phyloP scores from a whole-genome alignment of 1,284 basidiomycete species.

The Cryptococcus sp. region DNA sequence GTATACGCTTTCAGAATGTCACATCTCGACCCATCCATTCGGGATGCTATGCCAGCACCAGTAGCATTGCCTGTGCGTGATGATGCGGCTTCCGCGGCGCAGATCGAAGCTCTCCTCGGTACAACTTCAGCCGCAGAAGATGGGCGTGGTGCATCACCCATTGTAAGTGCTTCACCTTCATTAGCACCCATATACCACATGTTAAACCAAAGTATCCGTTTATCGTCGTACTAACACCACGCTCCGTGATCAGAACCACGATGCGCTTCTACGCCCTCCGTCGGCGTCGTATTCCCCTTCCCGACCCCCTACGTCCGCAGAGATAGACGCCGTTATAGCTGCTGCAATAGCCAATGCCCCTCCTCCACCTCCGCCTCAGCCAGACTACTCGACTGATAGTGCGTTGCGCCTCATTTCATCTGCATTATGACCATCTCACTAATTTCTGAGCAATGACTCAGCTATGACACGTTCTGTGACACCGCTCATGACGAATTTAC shows the following conservation, averaged over 20 bases:
- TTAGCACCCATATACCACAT: background rate
- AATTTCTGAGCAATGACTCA: constrained; percentile 3
- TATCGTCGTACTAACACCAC: too few species aligned
- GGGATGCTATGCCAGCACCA: too few species aligned
- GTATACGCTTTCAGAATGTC: too few species aligned
- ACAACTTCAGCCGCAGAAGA: background rate
- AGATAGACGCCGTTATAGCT: constrained; percentile 51
- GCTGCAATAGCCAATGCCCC: constrained; percentile 51
- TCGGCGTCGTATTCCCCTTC: constrained; percentile 20
- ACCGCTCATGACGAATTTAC: constrained; percentile 52
- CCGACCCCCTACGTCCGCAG: constrained; percentile 43
- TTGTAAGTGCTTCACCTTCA: constrained; percentile 5
- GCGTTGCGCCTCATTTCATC: constrained; percentile 14
- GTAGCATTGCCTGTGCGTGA: too few species aligned
- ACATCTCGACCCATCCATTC: too few species aligned
- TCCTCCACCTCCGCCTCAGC: constrained; percentile 30
- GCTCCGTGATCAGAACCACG: too few species aligned
- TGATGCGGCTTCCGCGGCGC: too few species aligned
- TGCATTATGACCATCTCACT: background rate
- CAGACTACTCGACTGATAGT: constrained; percentile 30
- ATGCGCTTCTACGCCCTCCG: too few species aligned
- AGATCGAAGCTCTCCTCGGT: background rate
- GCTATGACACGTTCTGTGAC: constrained; percentile 40
- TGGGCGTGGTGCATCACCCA: constrained; percentile 10
- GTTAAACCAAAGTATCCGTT: too few species aligned